These are phyloP conservation scores for Sporothrix mexicana DNA, from an alignment of 2,329 filamentous ascomycete genomes.

Conservation along the genomic window DNA sequence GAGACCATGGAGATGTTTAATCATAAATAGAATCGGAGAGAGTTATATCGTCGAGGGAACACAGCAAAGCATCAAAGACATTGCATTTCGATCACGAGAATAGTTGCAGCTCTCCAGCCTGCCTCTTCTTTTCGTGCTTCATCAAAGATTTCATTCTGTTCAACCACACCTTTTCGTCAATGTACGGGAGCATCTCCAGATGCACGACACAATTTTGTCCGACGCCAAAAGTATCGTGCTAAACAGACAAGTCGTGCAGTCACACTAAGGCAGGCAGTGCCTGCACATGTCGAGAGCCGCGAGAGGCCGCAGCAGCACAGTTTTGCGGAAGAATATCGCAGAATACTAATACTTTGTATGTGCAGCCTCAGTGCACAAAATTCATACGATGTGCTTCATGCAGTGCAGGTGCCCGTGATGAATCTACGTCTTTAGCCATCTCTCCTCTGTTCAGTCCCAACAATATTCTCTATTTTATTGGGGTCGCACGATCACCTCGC, in stretches of 20 bases:
- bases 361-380: no score
- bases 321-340: background rate
- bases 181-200: background rate
- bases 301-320: background rate
- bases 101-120: background rate
- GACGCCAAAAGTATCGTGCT: background rate
- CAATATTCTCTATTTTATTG: background rate
- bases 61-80: background rate
- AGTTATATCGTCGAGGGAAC: no score
- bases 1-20: no score
- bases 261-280: background rate
- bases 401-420: constrained; percentile 11
- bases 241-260: background rate
- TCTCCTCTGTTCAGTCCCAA: background rate
- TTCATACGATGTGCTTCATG: background rate
- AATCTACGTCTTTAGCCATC: background rate
- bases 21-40: no score
- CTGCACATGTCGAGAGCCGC: background rate
- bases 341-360: background rate
- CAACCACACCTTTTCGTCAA: background rate
- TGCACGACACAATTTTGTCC: background rate
- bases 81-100: background rate
- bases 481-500: background rate
- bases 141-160: background rate
- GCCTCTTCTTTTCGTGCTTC: background rate